Evolutionary conservation across 2,329 filamentous ascomycete genomes (phyloP), one percentile per base, ranked within the genome.

Genomic region (Periconia macrospinosa): DNA sequence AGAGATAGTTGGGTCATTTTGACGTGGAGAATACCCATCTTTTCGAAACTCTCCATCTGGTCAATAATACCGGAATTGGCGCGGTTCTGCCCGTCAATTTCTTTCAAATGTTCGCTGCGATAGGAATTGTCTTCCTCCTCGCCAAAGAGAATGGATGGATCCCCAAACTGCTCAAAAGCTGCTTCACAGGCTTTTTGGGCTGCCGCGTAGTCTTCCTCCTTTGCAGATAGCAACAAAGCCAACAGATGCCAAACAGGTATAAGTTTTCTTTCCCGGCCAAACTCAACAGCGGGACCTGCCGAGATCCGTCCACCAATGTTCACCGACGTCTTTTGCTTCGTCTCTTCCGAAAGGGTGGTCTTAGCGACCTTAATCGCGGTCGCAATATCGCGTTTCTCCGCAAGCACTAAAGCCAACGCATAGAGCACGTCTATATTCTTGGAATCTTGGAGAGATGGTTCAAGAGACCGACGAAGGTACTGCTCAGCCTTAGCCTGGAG

Each of bases 1-100:
- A 99, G 82, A 3, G 89, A 83, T 55, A 99, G 79, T 67, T 97
- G 92, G 11, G 93, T 97, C 85, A 97, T 96, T 73, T 96, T 96
- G 56, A 97, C 86, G 72, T 97, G 90, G n/a, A 99, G 76, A 41
- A 99, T 87, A 46, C 85, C 84, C 71, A 92, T 90, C 68, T 92
- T 95, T 69, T 97, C 92, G 23, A 86, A 85, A 53, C 87, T 85
- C 57, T 91, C 88, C 86, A 97, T 90, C 43, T 90, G 86, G 60
- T 93, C 89, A 1, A 95, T 82, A 45, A 90, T 69, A 3, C 86
- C 85, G 58, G 62, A 61, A 15, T 51, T 51, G n/a, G 52, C 53
- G 9, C 19, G 45, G 8, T 56, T 56, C 20, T 59, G 58, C 11
- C 62, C 61, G 23, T 56, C 60, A 14, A 46, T 62, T 33, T 66